These are phyloP conservation scores for Fusarium robinianum DNA, from an alignment of 2,329 filamentous ascomycete species.

Conservation along the genomic window DNA sequence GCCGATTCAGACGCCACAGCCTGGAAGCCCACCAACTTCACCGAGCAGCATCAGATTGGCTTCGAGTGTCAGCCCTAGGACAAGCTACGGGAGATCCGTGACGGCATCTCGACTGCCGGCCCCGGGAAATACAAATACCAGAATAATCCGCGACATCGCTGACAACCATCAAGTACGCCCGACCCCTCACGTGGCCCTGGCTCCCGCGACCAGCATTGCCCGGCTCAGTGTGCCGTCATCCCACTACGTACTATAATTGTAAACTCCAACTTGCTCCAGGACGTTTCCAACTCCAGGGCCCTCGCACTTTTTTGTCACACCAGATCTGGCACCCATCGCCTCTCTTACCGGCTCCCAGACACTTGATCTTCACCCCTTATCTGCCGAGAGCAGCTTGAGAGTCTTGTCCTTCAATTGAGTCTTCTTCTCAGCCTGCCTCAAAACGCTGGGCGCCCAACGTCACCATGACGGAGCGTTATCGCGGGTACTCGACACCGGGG, in stretches of 20 bases:
- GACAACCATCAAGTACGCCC: slow-evolving; percentile 28
- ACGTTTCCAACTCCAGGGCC: slow-evolving; percentile 15
- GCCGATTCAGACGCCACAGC: slow-evolving; percentile 17
- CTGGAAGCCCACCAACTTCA: slow-evolving; percentile 3
- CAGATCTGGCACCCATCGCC: slow-evolving; percentile 22
- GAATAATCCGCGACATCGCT: slow-evolving; percentile 21
- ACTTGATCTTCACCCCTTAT: slow-evolving; percentile 7
- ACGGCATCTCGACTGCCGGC: too few relatives aligned
- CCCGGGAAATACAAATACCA: slow-evolving; percentile 12
- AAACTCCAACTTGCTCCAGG: slow-evolving; percentile 14
- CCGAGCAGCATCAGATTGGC: slow-evolving; percentile 4
- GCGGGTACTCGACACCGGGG: slow-evolving; percentile 45
- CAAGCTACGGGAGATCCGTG: slow-evolving; percentile 8
- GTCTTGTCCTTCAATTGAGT: slow-evolving; percentile 14
- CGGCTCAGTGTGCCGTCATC: slow-evolving; percentile 29
- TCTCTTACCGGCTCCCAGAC: slow-evolving; percentile 11
- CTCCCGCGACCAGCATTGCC: slow-evolving; percentile 10
- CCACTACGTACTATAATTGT: slow-evolving; percentile 20
- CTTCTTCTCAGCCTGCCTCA: slow-evolving; percentile 4
- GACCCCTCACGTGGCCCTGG: slow-evolving; percentile 37
- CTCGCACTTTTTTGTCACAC: slow-evolving; percentile 20
- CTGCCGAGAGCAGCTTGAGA: slow-evolving; percentile 12
- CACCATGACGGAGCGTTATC: slow-evolving; percentile 56
- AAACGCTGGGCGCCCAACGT: slow-evolving; percentile 19
- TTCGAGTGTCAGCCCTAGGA: slow-evolving; percentile 1